Evolutionary conservation across 2,329 filamentous ascomycete species (phyloP).

Genomic region (Ceratocystis cubensis): DNA sequence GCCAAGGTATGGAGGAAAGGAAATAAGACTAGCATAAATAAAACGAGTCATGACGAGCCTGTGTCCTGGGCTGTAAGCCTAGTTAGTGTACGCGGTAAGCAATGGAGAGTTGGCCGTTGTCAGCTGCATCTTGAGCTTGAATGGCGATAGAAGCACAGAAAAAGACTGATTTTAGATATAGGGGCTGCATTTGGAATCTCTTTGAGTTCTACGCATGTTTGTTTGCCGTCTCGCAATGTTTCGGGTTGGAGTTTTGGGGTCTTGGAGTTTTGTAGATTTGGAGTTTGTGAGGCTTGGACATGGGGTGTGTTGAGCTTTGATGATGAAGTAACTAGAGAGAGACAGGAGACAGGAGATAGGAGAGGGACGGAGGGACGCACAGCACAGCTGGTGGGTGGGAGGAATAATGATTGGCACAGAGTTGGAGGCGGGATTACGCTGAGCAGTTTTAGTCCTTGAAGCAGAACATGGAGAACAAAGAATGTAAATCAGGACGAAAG

Average conservation of each 20-base stretch:
- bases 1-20: no score
- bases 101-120: no score
- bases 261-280: not conserved
- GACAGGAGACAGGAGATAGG: not conserved
- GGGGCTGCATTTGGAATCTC: not conserved
- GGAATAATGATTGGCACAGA: not conserved
- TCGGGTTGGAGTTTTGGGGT: not conserved
- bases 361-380: not conserved
- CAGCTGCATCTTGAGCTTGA: no score
- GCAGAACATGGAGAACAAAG: not conserved
- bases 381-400: not conserved
- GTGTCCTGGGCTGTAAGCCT: no score
- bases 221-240: not conserved
- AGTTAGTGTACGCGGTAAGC: no score
- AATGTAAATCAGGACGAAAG: no score
- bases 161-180: not conserved
- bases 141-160: no score
- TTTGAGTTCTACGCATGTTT: not conserved
- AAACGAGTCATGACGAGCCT: no score
- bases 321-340: not conserved
- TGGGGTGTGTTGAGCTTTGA: not conserved
- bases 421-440: not conserved
- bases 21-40: no score
- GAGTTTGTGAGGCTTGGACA: not conserved
- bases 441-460: not conserved